phyloP scores from a whole-genome alignment of 2,329 filamentous ascomycete species.

The Fusarium fracticaudum region DNA sequence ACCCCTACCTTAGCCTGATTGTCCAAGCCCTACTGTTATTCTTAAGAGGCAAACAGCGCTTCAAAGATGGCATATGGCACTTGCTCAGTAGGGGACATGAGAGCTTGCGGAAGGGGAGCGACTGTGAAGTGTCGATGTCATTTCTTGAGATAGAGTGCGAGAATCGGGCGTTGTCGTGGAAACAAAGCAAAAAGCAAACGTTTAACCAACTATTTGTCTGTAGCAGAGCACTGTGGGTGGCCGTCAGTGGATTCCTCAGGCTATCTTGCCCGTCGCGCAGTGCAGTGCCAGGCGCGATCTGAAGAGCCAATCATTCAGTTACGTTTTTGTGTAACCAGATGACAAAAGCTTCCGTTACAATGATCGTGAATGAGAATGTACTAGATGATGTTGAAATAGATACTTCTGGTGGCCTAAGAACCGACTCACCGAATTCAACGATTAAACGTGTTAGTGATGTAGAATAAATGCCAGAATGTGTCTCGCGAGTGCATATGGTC shows the following conservation, averaged over 20 bases:
- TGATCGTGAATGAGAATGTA: background rate
- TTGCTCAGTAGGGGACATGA: too few species aligned
- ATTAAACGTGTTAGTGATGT: background rate
- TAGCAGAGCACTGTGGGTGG: background rate
- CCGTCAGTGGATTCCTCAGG: background rate
- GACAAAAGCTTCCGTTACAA: too few species aligned
- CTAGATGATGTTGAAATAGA: background rate
- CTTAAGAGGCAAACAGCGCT: background rate
- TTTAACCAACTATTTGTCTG: background rate
- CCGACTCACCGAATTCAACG: rapidly evolving
- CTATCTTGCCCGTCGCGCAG: background rate
- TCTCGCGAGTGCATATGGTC: background rate
- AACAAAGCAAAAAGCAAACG: background rate
- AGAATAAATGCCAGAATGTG: background rate
- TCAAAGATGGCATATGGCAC: background rate
- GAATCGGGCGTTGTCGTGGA: background rate
- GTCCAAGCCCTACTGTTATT: too few species aligned
- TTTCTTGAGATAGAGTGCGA: background rate
- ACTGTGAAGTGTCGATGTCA: background rate
- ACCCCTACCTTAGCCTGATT: background rate
- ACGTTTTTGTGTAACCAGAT: background rate
- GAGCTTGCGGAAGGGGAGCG: too few species aligned
- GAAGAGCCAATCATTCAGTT: background rate
- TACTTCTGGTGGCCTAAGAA: background rate
- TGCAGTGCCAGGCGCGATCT: background rate